phyloP scores from a whole-genome alignment of 2,329 filamentous ascomycete genomes.

The Incumbomyces delicatus region DNA sequence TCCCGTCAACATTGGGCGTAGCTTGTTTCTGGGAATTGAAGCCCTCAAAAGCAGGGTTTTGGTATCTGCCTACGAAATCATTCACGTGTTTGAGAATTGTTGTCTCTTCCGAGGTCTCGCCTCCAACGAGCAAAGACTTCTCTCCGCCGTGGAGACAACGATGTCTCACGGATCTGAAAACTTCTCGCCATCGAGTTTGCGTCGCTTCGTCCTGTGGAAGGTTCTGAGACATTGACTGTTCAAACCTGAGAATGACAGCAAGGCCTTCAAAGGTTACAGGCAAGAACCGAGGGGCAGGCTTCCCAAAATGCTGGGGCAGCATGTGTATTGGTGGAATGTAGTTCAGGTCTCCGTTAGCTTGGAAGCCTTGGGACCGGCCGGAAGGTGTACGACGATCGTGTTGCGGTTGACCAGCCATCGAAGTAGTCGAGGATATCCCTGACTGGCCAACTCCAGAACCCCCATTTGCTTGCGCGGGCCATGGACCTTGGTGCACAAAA shows the following conservation, averaged over 20 bases:
- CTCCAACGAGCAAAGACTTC: conserved; percentile 12
- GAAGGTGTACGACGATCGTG: conserved; percentile 3
- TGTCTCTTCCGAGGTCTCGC: conserved; percentile 16
- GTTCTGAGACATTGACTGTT: conserved; percentile 4
- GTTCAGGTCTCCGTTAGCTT: conserved; percentile 6
- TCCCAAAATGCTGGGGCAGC: conserved; percentile 6
- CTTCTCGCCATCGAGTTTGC: conserved; percentile 12
- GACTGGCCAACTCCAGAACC: not conserved
- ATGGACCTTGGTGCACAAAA: conserved; percentile 6
- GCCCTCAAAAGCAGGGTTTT: conserved; percentile 13
- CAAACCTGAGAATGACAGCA: conserved; percentile 8
- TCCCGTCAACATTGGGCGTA: not conserved
- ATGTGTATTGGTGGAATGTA: conserved; percentile 7
- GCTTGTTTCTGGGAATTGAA: not conserved
- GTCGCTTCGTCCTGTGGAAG: conserved; percentile 8
- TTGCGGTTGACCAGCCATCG: not conserved
- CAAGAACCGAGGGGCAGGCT: conserved; percentile 5
- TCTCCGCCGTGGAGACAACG: conserved; percentile 16
- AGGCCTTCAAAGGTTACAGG: conserved; percentile 10
- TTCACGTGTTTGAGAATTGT: conserved; percentile 18
- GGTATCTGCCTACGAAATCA: conserved; percentile 15
- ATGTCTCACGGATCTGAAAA: conserved; percentile 17
- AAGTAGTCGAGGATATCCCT: not conserved
- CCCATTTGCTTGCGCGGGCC: not conserved
- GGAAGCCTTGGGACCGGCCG: conserved; percentile 11